A percentile compares a stretch with the other conserved stretches of the same genome.
phyloP scores from a whole-genome alignment of 1,139 yeast genomes.

The Scheffersomyces cryptocercus region DNA sequence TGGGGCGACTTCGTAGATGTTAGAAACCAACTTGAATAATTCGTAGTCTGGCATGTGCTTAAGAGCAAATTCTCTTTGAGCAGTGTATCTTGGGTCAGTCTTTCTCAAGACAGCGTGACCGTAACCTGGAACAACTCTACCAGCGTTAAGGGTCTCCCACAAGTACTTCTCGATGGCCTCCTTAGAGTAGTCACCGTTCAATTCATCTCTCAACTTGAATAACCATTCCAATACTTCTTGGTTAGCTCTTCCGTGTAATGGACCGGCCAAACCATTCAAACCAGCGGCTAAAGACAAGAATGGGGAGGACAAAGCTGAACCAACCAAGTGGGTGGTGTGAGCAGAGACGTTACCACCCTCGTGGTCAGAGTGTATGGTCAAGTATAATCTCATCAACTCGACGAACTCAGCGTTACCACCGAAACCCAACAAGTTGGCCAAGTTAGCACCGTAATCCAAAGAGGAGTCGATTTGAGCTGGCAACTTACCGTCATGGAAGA shows the following conservation, averaged over 20 bases:
- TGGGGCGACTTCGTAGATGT: constrained; percentile 94
- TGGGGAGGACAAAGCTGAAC: constrained; percentile 93
- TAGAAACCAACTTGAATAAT: constrained; percentile 84
- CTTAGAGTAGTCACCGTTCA: constrained; percentile 71
- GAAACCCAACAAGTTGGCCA: constrained; percentile 81
- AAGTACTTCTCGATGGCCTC: constrained; percentile 82
- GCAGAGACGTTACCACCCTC: constrained; percentile 99
- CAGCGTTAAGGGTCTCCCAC: constrained; percentile 88
- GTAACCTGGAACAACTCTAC: constrained; percentile 97
- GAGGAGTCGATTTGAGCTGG: constrained; percentile 63
- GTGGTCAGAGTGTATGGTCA: constrained; percentile 95
- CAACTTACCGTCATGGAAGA: constrained; percentile 83
- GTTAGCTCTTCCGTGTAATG: constrained; percentile 97
- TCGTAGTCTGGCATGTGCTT: constrained; percentile 98
- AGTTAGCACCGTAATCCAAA: constrained; percentile 91
- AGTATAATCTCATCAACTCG: constrained; percentile 89
- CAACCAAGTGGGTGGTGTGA: constrained; percentile 95
- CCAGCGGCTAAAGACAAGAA: constrained; percentile 93
- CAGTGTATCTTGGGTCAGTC: constrained; percentile 97
- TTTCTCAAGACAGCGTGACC: constrained; percentile 96
- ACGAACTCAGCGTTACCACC: constrained; percentile 79
- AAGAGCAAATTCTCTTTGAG: constrained; percentile 94
- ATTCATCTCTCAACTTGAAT: constrained; percentile 74
- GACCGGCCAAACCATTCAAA: constrained; percentile 96
- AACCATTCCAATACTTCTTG: constrained; percentile 97